These are phyloP conservation scores for Rosa chinensis DNA, from an alignment of 306 rosid genomes.

Conservation along the genomic window DNA sequence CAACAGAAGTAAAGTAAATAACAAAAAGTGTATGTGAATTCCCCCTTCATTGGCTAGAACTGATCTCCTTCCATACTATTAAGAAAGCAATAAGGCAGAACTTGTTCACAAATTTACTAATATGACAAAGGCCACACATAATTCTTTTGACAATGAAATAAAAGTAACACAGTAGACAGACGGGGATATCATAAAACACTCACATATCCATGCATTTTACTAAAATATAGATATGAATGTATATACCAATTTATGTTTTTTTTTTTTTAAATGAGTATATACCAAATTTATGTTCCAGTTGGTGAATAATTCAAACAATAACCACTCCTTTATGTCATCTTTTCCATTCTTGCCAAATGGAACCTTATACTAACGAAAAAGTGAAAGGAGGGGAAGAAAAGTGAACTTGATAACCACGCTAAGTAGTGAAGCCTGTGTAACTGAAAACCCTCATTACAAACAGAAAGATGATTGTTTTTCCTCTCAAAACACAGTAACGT, in stretches of 20 bases:
- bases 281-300: background rate
- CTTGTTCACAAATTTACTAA: background rate
- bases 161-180: background rate
- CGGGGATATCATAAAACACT: background rate
- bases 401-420: background rate
- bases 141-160: background rate
- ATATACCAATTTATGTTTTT: background rate
- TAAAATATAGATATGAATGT: background rate
- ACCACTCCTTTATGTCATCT: background rate
- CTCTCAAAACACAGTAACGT: background rate
- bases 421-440: background rate
- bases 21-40: background rate
- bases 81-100: background rate
- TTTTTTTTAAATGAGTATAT: background rate
- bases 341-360: background rate
- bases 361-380: background rate
- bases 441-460: background rate
- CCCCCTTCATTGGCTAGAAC: background rate
- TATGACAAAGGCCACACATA: background rate
- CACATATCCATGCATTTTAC: background rate
- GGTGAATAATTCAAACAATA: background rate
- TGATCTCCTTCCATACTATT: background rate
- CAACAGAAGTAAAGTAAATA: background rate
- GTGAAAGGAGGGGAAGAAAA: background rate
- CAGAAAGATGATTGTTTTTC: background rate